A percentile compares a stretch with the other conserved stretches of the same genome.
These are phyloP conservation scores for Ettlia oleoabundans DNA, from an alignment of 139 green algal genomes.

Conservation along the genomic window DNA sequence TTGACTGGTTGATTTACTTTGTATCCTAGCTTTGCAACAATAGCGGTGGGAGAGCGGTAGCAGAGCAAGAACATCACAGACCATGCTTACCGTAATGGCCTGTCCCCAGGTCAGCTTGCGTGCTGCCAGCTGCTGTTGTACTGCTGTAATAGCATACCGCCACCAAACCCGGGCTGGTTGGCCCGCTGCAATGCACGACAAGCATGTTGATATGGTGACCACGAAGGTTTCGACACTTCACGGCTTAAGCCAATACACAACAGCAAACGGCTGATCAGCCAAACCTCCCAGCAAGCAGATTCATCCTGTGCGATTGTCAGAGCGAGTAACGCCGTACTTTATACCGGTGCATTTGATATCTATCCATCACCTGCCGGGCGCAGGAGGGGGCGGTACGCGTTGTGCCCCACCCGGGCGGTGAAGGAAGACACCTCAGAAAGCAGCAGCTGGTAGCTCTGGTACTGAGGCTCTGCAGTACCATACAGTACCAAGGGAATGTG, in stretches of 20 bases:
- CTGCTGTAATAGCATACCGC: constrained; percentile 73
- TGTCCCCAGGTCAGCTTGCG: constrained; percentile 56
- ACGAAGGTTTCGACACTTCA: neutral
- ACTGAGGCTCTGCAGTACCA: constrained; percentile 70
- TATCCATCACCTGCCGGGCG: constrained; percentile 35
- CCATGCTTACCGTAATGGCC: constrained; percentile 35
- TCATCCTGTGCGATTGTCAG: too few relatives aligned
- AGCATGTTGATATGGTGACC: too few relatives aligned
- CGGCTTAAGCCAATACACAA: neutral
- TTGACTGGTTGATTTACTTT: too few relatives aligned
- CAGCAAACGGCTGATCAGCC: neutral
- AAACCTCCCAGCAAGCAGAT: too few relatives aligned
- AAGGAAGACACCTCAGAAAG: constrained; percentile 73
- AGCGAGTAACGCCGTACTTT: too few relatives aligned
- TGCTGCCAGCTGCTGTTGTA: constrained; percentile 42
- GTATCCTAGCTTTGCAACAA: too few relatives aligned
- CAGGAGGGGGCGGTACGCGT: constrained; percentile 60
- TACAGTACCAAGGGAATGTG: too few relatives aligned
- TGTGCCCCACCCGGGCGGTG: constrained; percentile 57
- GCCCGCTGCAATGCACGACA: neutral
- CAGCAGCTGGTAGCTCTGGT: constrained; percentile 74
- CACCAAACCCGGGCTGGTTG: constrained; percentile 74
- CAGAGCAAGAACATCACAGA: neutral
- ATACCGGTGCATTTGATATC: too few relatives aligned
- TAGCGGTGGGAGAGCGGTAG: neutral